Evolutionary conservation across 352 stramenopile species (phyloP).

Genomic region (Phytophthora tubulina): DNA sequence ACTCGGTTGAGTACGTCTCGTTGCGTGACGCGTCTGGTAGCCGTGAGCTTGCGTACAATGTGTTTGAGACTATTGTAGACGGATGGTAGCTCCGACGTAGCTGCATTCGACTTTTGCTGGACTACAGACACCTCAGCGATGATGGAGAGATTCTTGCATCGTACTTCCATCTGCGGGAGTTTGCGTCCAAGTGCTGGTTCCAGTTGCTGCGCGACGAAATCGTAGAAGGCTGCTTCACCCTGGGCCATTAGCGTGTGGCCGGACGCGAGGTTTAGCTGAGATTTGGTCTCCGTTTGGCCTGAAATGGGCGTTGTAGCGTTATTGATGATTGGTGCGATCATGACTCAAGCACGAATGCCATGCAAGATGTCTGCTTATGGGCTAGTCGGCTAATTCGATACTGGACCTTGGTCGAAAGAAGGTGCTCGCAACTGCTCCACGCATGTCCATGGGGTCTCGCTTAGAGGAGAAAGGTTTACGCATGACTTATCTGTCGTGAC

Average conservation of each 20-base stretch:
- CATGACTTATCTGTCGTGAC: no score
- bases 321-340: no score
- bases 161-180: constrained; percentile 49
- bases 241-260: constrained; percentile 31
- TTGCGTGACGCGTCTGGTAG: constrained; percentile 15
- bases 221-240: constrained; percentile 34
- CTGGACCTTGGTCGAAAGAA: no score
- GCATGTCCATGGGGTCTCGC: no score
- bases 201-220: constrained; percentile 30
- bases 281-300: no score
- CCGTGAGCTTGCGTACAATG: constrained; percentile 18
- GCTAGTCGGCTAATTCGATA: no score
- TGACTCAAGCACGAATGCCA: no score
- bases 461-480: no score
- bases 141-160: constrained; percentile 45
- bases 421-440: no score
- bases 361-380: no score
- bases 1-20: constrained; percentile 43
- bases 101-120: background rate
- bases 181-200: constrained; percentile 30
- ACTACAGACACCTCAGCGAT: constrained; percentile 38
- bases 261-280: constrained; percentile 12
- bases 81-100: constrained; percentile 39
- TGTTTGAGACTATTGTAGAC: constrained; percentile 42
- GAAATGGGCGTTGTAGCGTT: no score